Conservation (phyloP, 495 filamentous ascomycete species). For the Acidomyces sp. region DNA sequence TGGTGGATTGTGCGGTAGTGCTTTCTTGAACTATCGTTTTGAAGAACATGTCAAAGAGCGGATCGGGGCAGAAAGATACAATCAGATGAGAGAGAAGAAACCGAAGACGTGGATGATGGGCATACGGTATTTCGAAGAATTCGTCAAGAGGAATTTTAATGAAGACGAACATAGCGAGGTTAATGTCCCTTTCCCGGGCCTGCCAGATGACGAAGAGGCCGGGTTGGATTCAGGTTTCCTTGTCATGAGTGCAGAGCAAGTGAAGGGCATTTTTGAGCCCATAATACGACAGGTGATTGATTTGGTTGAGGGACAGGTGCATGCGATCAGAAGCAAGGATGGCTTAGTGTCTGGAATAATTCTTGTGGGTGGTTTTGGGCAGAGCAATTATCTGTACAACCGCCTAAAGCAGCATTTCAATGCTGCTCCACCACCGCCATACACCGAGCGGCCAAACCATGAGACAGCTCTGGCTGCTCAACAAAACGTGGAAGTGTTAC, state of each 20-base stretch:
- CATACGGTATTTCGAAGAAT: slow-evolving; percentile 62
- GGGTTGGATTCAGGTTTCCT: slow-evolving; percentile 33
- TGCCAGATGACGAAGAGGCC: slow-evolving; percentile 46
- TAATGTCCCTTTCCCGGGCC: slow-evolving; percentile 59
- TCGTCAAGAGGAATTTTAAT: slow-evolving; percentile 49
- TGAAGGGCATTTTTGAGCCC: slow-evolving; percentile 35
- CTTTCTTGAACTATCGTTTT: slow-evolving; percentile 35
- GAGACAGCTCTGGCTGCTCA: slow-evolving; percentile 30
- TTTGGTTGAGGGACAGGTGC: slow-evolving; percentile 47
- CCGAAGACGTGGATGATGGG: slow-evolving; percentile 57
- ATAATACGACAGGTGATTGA: slow-evolving; percentile 44
- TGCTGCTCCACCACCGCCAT: slow-evolving; percentile 49
- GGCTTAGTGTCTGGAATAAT: slow-evolving; percentile 53
- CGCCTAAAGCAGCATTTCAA: slow-evolving; percentile 50
- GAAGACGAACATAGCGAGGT: slow-evolving; percentile 57
- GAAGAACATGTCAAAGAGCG: slow-evolving; percentile 33
- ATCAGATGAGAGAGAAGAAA: slow-evolving; percentile 32
- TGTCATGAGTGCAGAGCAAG: slow-evolving; percentile 31
- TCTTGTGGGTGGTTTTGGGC: slow-evolving; percentile 63
- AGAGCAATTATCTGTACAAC: slow-evolving; percentile 50
- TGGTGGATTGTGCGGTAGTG: slow-evolving; percentile 38
- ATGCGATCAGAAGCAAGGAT: slow-evolving; percentile 38
- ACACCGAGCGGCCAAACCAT: slow-evolving; percentile 51
- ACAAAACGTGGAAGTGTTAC: slow-evolving; percentile 40
- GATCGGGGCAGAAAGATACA: slow-evolving; percentile 30